Base-by-base conservation (phyloP, 176 grass and related monocot species). In the Musa acuminata region DNA sequence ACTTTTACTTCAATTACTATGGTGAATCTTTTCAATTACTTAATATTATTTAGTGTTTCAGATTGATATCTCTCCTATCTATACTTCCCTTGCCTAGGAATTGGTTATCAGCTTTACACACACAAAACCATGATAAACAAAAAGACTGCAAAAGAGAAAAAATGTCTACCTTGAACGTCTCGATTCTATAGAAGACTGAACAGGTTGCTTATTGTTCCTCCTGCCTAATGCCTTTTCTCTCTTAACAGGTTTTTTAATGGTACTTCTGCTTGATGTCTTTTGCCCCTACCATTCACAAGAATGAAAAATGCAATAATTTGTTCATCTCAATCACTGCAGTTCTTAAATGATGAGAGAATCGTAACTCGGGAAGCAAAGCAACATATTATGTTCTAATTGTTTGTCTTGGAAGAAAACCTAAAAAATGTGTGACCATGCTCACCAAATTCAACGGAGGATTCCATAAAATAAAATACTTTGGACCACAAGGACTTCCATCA, bases 401-500 rank as follows among this genome's bases (percentile, higher is more conserved):
- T 62, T 72, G 24, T 20, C 55, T 27, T 43, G 5, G 13, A n/a
- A 29, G 54, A 43, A 29, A 55, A 8, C 27, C 9, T 2, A 17
- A 52, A 51, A 77, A 58, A 78, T 67, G 22, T 49, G 16, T 58
- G 43, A 49, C 26, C 64, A 83, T 83, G 64, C 83, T 81, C 77
- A 63, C 52, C 73, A 48, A 77, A 75, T 72, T 23, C 76, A 97
- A 75, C 3, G 84, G 82, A 75, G 90, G 90, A 60, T 97, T 97
- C 93, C 93, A 97, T 82, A 97, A 82, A 73, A 93, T 77, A 80
- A 97, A 88, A 70, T 97, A 92, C 75, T 97, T 97, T 63, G 77
- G 82, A 85, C 85, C 86, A 81, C 83, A 85, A 57, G 85, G 90
- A 75, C 93, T 93, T 81, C 93, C 87, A 83, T 97, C 90, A 77